Conservation (phyloP, 2,329 filamentous ascomycete species). For the Colletotrichum tabaci region DNA sequence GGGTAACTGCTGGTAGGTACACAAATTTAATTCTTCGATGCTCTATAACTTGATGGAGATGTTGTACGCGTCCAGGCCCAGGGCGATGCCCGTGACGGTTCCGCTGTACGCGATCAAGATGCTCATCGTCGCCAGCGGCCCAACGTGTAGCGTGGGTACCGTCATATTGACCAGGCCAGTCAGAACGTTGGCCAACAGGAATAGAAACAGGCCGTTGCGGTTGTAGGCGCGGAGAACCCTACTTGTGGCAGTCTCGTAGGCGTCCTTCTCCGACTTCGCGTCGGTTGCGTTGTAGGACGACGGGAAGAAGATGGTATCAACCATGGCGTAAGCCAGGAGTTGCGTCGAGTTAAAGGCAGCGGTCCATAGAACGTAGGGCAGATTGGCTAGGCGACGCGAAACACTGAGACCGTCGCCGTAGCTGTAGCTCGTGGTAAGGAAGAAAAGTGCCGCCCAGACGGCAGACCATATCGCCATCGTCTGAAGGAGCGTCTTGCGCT, state of each 20-base stretch:
- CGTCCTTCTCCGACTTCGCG: conserved; percentile 72
- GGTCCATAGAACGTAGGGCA: conserved; percentile 95
- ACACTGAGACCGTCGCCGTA: conserved; percentile 83
- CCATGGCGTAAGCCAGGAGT: conserved; percentile 81
- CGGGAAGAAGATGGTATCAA: conserved; percentile 86
- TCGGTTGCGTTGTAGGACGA: conserved; percentile 73
- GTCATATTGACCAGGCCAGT: conserved; percentile 93
- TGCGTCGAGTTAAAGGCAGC: conserved; percentile 92
- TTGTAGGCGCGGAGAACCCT: conserved; percentile 88
- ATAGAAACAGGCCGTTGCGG: conserved; percentile 87
- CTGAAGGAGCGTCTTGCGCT: conserved; percentile 72
- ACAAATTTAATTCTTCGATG: conserved; percentile 22
- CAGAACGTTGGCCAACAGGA: conserved; percentile 88
- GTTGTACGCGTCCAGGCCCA: conserved; percentile 75
- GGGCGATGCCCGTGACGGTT: conserved; percentile 76
- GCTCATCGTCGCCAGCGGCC: conserved; percentile 75
- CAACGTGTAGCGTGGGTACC: conserved; percentile 83
- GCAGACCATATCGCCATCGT: conserved; percentile 75
- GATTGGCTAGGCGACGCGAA: conserved; percentile 90
- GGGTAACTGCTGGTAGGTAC: conserved; percentile 9
- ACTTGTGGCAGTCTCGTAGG: conserved; percentile 81
- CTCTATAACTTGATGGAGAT: conserved; percentile 79
- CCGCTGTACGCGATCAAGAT: conserved; percentile 82
- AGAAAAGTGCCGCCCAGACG: conserved; percentile 80
- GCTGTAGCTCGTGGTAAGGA: conserved; percentile 75